These are phyloP conservation scores for Phyllosticta citriasiana DNA, from an alignment of 2,329 filamentous ascomycete genomes.

Conservation along the genomic window DNA sequence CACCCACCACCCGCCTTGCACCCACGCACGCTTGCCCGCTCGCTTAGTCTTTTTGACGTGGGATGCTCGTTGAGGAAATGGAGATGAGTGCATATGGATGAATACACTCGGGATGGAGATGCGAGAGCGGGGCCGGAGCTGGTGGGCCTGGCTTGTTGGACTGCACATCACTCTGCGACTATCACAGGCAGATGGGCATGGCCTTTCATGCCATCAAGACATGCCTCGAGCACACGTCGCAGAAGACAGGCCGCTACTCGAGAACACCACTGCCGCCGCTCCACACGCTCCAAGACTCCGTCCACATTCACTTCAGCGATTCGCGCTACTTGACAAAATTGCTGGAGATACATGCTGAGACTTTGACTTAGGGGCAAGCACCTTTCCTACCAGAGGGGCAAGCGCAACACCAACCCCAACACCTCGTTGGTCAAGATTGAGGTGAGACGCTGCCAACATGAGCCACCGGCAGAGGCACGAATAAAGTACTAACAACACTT, in stretches of 20 bases:
- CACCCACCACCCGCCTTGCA: neutral
- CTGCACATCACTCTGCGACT: neutral
- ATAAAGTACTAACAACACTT: neutral
- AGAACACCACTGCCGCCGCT: neutral
- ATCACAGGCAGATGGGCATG: neutral
- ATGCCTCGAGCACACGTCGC: neutral
- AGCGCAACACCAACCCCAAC: conserved; percentile 43
- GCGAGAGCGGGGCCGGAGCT: neutral
- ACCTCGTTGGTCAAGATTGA: conserved; percentile 94
- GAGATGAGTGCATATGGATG: neutral
- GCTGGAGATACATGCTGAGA: conserved; percentile 2
- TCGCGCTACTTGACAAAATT: neutral
- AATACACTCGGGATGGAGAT: neutral
- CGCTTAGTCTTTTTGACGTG: neutral
- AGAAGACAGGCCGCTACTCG: neutral
- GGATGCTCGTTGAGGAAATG: neutral
- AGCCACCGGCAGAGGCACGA: neutral
- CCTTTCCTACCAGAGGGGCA: conserved; percentile 90
- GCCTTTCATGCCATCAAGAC: neutral
- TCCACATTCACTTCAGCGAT: neutral
- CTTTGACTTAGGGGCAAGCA: conserved; percentile 66
- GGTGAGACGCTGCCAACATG: conserved; percentile 30
- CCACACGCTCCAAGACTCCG: neutral
- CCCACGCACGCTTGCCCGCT: neutral
- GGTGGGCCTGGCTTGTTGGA: neutral